Base-by-base conservation (phyloP, 164 flowering plant genomes). In the Kalanchoe fedtschenkoi region DNA sequence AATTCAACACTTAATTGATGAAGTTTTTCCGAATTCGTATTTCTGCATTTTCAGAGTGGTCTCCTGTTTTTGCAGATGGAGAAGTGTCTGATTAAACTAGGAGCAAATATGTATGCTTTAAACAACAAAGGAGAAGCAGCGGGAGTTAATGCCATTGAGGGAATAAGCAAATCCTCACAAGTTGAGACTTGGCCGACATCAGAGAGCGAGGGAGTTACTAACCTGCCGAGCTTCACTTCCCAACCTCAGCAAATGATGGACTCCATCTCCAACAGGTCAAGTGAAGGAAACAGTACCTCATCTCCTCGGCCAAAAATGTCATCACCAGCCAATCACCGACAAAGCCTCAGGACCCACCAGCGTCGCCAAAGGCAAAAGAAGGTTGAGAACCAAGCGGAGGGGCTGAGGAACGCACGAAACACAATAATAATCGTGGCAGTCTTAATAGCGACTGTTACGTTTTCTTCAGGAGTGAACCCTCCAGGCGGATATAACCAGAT, bases 401-500 rank as follows among this genome's bases (percentile, higher is more conserved):
- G 80, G 0, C 37, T 83, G 9, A 61, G 76, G 11, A 83, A 83
- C 47, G 85, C 82, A 15, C 41, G 81, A 3, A 83, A 81, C 62
- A 83, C 83, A 0, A 75, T 83, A 35, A 75, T 76, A 0, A 60
- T 79, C 0, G 82, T 81, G 0, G 88, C 85, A 11, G 80, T 83
- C n/a, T 56, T 83, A 54, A 81, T 83, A 46, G 85, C 88, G 7
- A 79, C 85, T 3, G 85, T 81, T 2, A 73, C 85, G 10, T 81
- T 74, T 28, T 59, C 83, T 3, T 83, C 81, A 3, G 85, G 85
- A 1, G 62, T 81, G 17, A 81, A 72, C 69, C 88, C 88, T 17
- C 88, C 88, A 1, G 85, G 88, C 0, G 88, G 88, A 0, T 69
- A 76, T 41, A 51, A 75, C 61, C 83, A 83, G 55, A 58, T 60